Evolutionary conservation across 2,329 filamentous ascomycete genomes (phyloP), one percentile per base, ranked within the genome.

Genomic region (Colletotrichum sp.): DNA sequence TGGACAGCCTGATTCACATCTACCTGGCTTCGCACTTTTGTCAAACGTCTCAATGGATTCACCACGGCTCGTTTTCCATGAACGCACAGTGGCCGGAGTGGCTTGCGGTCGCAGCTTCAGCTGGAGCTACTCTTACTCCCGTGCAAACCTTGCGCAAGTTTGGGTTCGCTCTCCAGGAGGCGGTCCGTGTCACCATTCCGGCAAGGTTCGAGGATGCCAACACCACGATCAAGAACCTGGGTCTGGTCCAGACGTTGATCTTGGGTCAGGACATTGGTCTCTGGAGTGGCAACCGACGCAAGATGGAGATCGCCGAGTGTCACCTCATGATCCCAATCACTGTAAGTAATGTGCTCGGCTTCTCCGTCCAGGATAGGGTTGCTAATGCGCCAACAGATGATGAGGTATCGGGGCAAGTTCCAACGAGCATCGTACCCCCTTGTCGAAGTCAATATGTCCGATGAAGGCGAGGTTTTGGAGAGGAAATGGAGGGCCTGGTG

Each of bases 401-500:
- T 90, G 85, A 85, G 89, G 30, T 89, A 89, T 77, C 85, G 87
- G n/a, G 89, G 91, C 24, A 89, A 90, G 68, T 93, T 94, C 79
- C 89, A 91, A 72, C 85, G 89, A 26, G 89, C 88, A 16, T 86
- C 86, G 4, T 93, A 91, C 80, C 87, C 88, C 3, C 82, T 85
- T 4, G 87, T 93, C 16, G 81, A 85, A 0, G 88, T 92, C 3
- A 81, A 84, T n/a, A 80, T 87, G 1, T 87, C 89, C 2, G 93
- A 94, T 71, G 85, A 90, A 26, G 91, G 90, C 2, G 82, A 90
- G 21, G 84, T 84, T 4, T 84, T 95, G 1, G 89, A 94, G 73
- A 84, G 87, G 5, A 95, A 94, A 79, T 95, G 93, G 93, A 87
- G 85, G 71, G 83, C 84, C 28, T 95, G 93, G 93, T 88, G 90